phyloP scores from a whole-genome alignment of 345 rosid genomes.

The Litchi chinensis region DNA sequence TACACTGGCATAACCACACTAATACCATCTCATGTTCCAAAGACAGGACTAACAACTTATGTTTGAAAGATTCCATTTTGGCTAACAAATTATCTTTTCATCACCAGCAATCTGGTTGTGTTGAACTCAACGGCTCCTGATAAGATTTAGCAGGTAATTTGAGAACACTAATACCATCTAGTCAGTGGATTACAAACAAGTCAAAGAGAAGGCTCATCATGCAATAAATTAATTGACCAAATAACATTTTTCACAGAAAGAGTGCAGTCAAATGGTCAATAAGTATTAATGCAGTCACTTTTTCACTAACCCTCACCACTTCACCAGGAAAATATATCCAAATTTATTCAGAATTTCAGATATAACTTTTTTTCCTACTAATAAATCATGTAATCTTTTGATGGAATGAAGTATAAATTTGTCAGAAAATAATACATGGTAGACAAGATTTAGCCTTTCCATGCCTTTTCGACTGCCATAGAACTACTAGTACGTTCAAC shows the following conservation, averaged over 20 bases:
- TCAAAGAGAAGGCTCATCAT: too few species aligned
- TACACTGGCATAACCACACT: neutral
- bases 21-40: too few species aligned
- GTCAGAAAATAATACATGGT: too few species aligned
- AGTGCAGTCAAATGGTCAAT: neutral
- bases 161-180: neutral
- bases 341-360: neutral
- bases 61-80: neutral
- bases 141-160: neutral
- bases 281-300: neutral
- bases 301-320: neutral
- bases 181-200: neutral
- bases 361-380: neutral
- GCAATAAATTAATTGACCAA: neutral
- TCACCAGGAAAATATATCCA: neutral
- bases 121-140: neutral
- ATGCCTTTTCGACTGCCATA: neutral
- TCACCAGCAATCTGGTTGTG: neutral
- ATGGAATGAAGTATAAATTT: too few species aligned
- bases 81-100: neutral
- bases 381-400: neutral
- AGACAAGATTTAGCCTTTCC: neutral
- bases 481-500: neutral
- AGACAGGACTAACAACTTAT: neutral
- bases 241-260: neutral